phyloP scores from a whole-genome alignment of 108 stramenopile species.

The Pseudonitzschia delicatissima region DNA sequence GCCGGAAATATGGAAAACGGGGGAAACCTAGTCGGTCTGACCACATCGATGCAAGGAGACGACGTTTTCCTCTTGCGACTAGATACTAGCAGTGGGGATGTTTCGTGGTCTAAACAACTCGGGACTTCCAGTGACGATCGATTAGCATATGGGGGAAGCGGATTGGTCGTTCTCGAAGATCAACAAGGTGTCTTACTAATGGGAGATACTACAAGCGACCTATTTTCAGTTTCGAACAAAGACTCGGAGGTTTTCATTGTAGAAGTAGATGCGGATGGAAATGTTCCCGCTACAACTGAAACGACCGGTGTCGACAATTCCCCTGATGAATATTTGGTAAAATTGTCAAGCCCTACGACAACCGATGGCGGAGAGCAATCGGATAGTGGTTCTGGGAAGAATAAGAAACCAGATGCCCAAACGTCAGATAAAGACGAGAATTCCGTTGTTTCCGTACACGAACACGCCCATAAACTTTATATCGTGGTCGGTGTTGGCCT shows the following conservation, averaged over 20 bases:
- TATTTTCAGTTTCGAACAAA: slow-evolving; percentile 24
- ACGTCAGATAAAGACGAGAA: too few species aligned
- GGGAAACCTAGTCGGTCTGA: slow-evolving; percentile 2
- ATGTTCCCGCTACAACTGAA: slow-evolving; percentile 16
- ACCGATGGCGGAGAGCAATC: neutral
- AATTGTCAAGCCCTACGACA: neutral
- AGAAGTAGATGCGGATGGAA: slow-evolving; percentile 12
- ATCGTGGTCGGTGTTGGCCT: slow-evolving; percentile 15
- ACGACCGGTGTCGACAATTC: slow-evolving; percentile 16
- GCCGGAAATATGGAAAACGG: slow-evolving; percentile 31
- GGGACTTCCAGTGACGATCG: slow-evolving; percentile 42
- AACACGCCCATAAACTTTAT: neutral
- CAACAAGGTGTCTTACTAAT: slow-evolving; percentile 32
- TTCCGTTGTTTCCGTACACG: too few species aligned
- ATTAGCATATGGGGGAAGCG: slow-evolving; percentile 36
- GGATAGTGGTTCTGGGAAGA: neutral
- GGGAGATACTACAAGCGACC: slow-evolving; percentile 40
- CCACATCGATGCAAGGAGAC: slow-evolving; percentile 19
- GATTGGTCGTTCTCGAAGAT: slow-evolving; percentile 22
- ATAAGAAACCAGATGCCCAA: too few species aligned
- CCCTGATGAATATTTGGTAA: neutral
- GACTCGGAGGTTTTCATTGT: slow-evolving; percentile 26
- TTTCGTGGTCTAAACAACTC: slow-evolving; percentile 35
- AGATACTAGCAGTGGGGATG: slow-evolving; percentile 24
- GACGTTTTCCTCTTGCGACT: slow-evolving; percentile 38